phyloP scores from a whole-genome alignment of 306 rosid genomes.

The Oemleria cerasiformis region DNA sequence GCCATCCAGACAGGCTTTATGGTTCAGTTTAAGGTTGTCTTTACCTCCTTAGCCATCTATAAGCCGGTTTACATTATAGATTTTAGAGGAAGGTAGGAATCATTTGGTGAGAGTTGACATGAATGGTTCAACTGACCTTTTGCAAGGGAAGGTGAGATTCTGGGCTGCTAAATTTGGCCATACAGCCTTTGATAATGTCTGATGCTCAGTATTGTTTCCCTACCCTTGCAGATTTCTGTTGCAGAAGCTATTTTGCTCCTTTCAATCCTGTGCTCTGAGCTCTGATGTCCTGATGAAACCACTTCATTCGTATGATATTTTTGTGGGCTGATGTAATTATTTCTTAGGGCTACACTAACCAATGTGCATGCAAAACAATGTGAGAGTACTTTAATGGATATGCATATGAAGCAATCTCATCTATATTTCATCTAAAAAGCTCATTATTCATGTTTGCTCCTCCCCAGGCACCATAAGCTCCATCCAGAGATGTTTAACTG shows the following conservation, averaged over 20 bases:
- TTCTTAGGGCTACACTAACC: conserved; percentile 5
- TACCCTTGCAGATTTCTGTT: conserved; percentile 70
- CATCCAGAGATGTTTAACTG: not conserved
- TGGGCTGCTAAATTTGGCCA: conserved; percentile 31
- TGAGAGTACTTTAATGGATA: not conserved
- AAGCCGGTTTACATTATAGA: not conserved
- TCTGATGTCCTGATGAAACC: conserved; percentile 45
- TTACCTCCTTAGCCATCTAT: conserved; percentile 15
- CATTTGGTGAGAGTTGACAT: conserved; percentile 3
- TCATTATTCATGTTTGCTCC: conserved; percentile 15
- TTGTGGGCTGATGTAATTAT: conserved; percentile 47
- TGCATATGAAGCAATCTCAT: not conserved
- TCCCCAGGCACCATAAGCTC: conserved; percentile 16
- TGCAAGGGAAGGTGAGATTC: too few relatives aligned
- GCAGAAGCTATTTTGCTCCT: conserved; percentile 61
- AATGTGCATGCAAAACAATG: not conserved
- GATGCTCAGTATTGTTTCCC: conserved; percentile 55
- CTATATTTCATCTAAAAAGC: not conserved
- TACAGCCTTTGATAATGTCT: conserved; percentile 42
- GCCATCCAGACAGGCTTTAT: conserved; percentile 23
- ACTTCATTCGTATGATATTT: conserved; percentile 47
- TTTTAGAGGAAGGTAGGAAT: not conserved
- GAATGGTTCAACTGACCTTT: conserved; percentile 6
- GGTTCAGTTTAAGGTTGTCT: conserved; percentile 11
- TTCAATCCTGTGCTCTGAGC: conserved; percentile 58